These are phyloP conservation scores for Gossypium armourianum DNA, from an alignment of 441 rosid species.

Conservation along the genomic window DNA sequence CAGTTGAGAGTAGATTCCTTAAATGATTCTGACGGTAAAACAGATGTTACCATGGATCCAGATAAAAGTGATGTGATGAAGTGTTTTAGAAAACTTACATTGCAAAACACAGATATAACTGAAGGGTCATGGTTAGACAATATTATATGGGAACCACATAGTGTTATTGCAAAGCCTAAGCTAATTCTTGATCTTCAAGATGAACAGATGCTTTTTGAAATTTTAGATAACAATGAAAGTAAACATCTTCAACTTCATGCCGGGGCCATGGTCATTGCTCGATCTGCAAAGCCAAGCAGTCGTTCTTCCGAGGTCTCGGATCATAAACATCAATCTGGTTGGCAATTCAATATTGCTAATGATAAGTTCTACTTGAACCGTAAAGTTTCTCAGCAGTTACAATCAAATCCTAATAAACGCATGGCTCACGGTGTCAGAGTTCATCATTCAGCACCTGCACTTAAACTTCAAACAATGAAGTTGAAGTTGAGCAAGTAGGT, in stretches of 20 bases:
- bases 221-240: constrained; percentile 55
- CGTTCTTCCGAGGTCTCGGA: constrained; percentile 35
- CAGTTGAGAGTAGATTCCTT: constrained; percentile 31
- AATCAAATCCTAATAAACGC: constrained; percentile 65
- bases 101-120: constrained; percentile 50
- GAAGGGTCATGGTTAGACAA: constrained; percentile 79
- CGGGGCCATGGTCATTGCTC: constrained; percentile 79
- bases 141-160: constrained; percentile 68
- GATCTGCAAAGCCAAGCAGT: constrained; percentile 37
- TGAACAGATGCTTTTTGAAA: constrained; percentile 89
- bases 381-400: constrained; percentile 78
- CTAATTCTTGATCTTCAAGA: constrained; percentile 89
- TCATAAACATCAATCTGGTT: constrained; percentile 45
- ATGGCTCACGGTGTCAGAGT: constrained; percentile 61
- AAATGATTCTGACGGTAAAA: constrained; percentile 22
- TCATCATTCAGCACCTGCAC: constrained; percentile 91
- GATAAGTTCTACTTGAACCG: constrained; percentile 82
- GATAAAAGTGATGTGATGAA: constrained; percentile 34
- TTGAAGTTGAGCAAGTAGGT: constrained; percentile 93
- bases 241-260: constrained; percentile 72
- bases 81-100: constrained; percentile 39
- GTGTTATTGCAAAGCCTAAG: constrained; percentile 46
- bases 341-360: constrained; percentile 90
- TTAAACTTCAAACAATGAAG: constrained; percentile 88
- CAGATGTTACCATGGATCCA: constrained; percentile 29